Evolutionary conservation across 768 basidiomycete species (phyloP).

Genomic region (Podaxis mareebaensis): DNA sequence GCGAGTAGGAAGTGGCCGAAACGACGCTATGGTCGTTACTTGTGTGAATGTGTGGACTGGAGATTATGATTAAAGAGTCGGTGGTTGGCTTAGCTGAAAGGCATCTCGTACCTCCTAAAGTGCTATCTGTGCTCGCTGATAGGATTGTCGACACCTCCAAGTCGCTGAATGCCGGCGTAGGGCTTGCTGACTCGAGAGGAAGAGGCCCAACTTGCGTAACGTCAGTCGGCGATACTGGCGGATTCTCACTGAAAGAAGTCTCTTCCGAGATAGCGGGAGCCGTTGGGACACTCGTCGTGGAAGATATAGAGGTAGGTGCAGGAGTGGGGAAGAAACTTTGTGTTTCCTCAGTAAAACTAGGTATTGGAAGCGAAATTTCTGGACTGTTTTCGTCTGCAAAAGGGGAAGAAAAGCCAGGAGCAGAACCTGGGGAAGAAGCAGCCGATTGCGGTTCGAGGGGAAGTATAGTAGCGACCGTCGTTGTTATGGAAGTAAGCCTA

Average conservation of each 20-base stretch:
- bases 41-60: constrained; percentile 6
- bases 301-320: not conserved
- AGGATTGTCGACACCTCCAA: not conserved
- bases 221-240: not conserved
- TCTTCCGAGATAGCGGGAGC: not conserved
- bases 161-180: not conserved
- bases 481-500: not conserved
- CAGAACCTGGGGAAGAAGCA: not conserved
- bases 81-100: not conserved
- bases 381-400: not conserved
- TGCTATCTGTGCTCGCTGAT: not conserved
- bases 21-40: constrained; percentile 1
- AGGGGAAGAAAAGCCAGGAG: not conserved
- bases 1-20: not conserved
- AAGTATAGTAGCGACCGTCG: not conserved
- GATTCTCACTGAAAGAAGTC: too few relatives aligned
- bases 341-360: not conserved
- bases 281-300: too few relatives aligned
- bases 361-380: not conserved
- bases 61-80: not conserved
- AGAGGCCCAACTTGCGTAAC: not conserved
- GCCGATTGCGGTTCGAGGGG: not conserved
- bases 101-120: not conserved
- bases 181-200: not conserved
- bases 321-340: not conserved